A percentile compares a stretch with the other conserved stretches of the same genome.
Evolutionary conservation across 768 basidiomycete species (phyloP).

Genomic region (Auricularia sp.): DNA sequence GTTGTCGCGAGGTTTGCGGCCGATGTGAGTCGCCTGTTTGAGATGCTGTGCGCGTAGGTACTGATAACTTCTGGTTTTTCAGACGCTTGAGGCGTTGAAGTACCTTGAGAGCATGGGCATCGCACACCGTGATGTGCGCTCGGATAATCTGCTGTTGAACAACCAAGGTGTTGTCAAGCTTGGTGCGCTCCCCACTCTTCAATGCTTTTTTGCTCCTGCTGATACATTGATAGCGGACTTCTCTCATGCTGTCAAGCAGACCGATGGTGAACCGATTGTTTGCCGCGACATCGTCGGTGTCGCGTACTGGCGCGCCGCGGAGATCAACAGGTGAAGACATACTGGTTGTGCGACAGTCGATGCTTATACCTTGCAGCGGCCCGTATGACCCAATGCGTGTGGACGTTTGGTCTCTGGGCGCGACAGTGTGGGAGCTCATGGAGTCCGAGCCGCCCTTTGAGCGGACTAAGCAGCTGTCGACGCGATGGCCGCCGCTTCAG

Average conservation of each 20-base stretch:
- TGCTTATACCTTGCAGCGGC: slow-evolving; percentile 29
- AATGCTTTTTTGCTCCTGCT: neutral
- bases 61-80: neutral
- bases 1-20: slow-evolving; percentile 63
- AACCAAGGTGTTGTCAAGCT: slow-evolving; percentile 62
- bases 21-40: slow-evolving; percentile 45
- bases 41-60: slow-evolving; percentile 6
- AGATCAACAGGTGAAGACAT: neutral
- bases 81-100: slow-evolving; percentile 58
- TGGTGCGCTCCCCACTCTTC: slow-evolving; percentile 32
- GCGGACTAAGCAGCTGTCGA: slow-evolving; percentile 33
- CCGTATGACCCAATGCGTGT: slow-evolving; percentile 65
- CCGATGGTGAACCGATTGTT: slow-evolving; percentile 40
- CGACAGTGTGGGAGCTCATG: slow-evolving; percentile 76
- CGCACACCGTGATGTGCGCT: slow-evolving; percentile 76
- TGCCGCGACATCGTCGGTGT: slow-evolving; percentile 57
- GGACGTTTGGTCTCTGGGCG: slow-evolving; percentile 74
- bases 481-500: slow-evolving; percentile 55
- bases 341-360: neutral
- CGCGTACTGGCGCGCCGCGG: slow-evolving; percentile 64
- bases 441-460: slow-evolving; percentile 67
- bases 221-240: slow-evolving; percentile 53
- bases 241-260: slow-evolving; percentile 53
- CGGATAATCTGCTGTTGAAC: slow-evolving; percentile 72
- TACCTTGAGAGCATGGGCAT: slow-evolving; percentile 57